phyloP scores from a whole-genome alignment of 2,329 filamentous ascomycete genomes.

The Xylariaceae sp. region DNA sequence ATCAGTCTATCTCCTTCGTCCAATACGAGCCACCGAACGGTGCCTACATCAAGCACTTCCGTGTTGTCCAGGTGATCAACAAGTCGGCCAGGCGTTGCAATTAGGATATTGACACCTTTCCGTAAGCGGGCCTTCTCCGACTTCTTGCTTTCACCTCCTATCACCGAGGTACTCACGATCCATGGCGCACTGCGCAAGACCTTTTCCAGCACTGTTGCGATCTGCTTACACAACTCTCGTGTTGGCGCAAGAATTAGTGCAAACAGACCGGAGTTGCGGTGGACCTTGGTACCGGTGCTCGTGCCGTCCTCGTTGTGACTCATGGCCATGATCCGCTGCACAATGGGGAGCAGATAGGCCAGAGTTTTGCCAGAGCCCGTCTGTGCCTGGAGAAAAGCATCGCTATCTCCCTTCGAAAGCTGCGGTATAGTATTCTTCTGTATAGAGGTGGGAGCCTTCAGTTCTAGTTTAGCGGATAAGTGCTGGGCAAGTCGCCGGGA shows the following conservation, averaged over 20 bases:
- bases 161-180: constrained; percentile 86
- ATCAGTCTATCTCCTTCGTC: constrained; percentile 98
- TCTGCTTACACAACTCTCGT: constrained; percentile 91
- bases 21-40: constrained; percentile 87
- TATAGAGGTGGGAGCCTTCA: constrained; percentile 91
- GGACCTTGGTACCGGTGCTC: constrained; percentile 52
- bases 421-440: constrained; percentile 85
- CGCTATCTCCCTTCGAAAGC: constrained; percentile 72
- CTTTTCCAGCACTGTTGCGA: constrained; percentile 78
- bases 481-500: constrained; percentile 78
- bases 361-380: constrained; percentile 97
- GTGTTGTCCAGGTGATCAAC: constrained; percentile 93
- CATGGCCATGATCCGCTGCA: constrained; percentile 80
- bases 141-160: constrained; percentile 65
- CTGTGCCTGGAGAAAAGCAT: constrained; percentile 95
- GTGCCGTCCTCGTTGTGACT: constrained; percentile 52
- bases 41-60: constrained; percentile 79
- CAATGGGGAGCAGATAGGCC: constrained; percentile 88
- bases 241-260: constrained; percentile 93
- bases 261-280: constrained; percentile 84
- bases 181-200: constrained; percentile 86
- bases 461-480: constrained; percentile 75
- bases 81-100: constrained; percentile 88
- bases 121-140: constrained; percentile 88
- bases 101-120: constrained; percentile 92